A percentile compares a stretch with the other conserved stretches of the same genome.
These are phyloP conservation scores for Pneumocystis sp. DNA, from an alignment of 1,139 yeast genomes.

Conservation along the genomic window DNA sequence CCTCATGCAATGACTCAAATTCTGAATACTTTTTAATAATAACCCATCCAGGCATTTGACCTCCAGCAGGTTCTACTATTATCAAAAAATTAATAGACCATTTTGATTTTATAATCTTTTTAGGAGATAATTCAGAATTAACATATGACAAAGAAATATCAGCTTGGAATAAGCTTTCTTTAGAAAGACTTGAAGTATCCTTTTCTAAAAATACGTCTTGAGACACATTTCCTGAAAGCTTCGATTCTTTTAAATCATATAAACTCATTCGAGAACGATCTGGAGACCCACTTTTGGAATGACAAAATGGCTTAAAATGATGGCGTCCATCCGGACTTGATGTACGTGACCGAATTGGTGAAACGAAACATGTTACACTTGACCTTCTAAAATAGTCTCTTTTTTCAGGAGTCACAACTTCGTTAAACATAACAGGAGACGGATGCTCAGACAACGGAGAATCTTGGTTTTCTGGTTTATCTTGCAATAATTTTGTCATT, in stretches of 20 bases:
- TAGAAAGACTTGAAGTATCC: neutral
- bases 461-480: neutral
- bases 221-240: neutral
- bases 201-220: neutral
- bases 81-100: neutral
- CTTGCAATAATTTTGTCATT: neutral
- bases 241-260: neutral
- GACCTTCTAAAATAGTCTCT: neutral
- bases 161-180: neutral
- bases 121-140: neutral
- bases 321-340: neutral
- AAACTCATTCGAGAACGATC: neutral
- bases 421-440: neutral
- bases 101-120: neutral
- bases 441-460: neutral
- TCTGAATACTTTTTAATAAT: neutral
- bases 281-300: neutral
- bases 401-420: neutral
- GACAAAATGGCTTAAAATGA: neutral
- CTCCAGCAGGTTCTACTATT: neutral
- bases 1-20: neutral
- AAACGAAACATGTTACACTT: neutral
- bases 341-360: neutral
- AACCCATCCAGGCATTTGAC: neutral
- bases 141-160: neutral